phyloP scores from a whole-genome alignment of 1,284 basidiomycete species.

The Trichosporon sp. region DNA sequence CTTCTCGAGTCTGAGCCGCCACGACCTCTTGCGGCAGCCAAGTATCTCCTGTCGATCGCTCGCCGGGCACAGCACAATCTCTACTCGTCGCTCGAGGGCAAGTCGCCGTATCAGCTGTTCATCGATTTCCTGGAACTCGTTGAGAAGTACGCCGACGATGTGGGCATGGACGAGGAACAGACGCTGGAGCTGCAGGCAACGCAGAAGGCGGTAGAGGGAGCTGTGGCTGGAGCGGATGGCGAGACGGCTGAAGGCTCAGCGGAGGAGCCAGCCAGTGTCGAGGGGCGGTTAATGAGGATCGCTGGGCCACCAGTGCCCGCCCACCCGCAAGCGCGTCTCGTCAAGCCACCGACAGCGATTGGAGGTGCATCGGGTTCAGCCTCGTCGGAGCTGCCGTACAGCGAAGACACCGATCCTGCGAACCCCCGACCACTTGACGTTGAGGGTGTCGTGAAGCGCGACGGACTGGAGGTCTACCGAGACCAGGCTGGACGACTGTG shows the following conservation, averaged over 20 bases:
- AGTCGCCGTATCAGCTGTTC: constrained; percentile 91
- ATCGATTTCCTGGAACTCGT: constrained; percentile 89
- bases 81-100: constrained; percentile 84
- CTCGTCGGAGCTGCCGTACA: constrained; percentile 56
- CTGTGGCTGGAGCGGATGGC: constrained; percentile 20
- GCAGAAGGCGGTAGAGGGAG: constrained; percentile 50
- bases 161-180: constrained; percentile 81
- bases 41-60: constrained; percentile 76
- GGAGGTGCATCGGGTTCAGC: constrained; percentile 26
- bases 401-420: constrained; percentile 76
- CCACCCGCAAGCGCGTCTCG: constrained; percentile 26
- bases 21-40: constrained; percentile 89
- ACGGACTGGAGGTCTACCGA: constrained; percentile 82
- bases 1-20: constrained; percentile 66
- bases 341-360: constrained; percentile 23
- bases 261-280: constrained; percentile 53
- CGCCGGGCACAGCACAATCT: constrained; percentile 74
- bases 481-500: constrained; percentile 95
- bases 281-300: constrained; percentile 65
- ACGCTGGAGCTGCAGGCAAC: constrained; percentile 50
- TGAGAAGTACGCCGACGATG: constrained; percentile 84
- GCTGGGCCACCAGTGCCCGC: constrained; percentile 63
- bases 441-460: constrained; percentile 72
- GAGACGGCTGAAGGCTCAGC: neutral
- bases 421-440: constrained; percentile 74